Conservation (phyloP, 768 basidiomycete genomes). For the Tephrocybe sp. region DNA sequence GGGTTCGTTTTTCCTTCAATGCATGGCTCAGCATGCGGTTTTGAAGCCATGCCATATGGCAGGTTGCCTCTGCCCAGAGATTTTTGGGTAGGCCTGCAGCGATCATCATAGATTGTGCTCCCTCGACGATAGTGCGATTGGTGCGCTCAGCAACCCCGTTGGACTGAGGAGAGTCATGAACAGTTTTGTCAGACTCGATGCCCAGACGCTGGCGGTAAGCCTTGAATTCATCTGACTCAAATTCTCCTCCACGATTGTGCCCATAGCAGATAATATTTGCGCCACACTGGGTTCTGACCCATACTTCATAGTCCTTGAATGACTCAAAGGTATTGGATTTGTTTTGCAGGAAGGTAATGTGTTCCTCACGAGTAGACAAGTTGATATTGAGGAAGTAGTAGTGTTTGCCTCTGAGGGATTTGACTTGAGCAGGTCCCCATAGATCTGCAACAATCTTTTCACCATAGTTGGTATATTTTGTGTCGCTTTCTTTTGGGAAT, state of each 20-base stretch:
- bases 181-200: no score
- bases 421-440: conserved; percentile 23
- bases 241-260: conserved; percentile 25
- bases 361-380: conserved; percentile 11
- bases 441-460: conserved; percentile 21
- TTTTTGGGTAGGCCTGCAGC: no score
- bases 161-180: no score
- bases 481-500: conserved; percentile 17
- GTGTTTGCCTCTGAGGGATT: conserved; percentile 12
- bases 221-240: conserved; percentile 16
- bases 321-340: no score
- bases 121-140: no score
- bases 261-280: conserved; percentile 16
- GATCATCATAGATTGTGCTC: no score
- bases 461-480: conserved; percentile 16
- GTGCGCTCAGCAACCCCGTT: no score
- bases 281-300: conserved; percentile 18
- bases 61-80: no score
- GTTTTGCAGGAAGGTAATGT: conserved; percentile 17
- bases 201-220: no score
- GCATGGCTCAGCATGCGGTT: no score
- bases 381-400: conserved; percentile 18
- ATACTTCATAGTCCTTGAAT: conserved; percentile 19
- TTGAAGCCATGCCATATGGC: no score
- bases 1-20: no score